Evolutionary conservation across 345 rosid genomes (phyloP).

Genomic region (Pugionium cornutum): DNA sequence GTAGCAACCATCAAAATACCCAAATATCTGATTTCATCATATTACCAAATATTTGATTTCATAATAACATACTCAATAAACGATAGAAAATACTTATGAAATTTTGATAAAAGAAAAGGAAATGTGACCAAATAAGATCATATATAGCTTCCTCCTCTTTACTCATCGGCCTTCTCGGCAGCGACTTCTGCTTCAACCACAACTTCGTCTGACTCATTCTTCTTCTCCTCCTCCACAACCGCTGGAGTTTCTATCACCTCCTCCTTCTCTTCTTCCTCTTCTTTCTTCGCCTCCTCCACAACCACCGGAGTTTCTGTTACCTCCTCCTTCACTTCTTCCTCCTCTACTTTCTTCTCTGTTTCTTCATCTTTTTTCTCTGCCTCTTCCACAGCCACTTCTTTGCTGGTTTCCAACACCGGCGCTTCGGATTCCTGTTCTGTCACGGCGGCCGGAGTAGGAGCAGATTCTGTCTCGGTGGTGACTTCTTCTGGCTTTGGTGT

Average conservation of each 20-base stretch:
- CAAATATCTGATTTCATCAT: too few relatives aligned
- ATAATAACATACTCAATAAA: too few relatives aligned
- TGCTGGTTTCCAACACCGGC: slow-evolving; percentile 24
- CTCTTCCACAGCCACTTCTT: slow-evolving; percentile 32
- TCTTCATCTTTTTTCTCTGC: slow-evolving; percentile 25
- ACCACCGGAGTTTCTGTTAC: slow-evolving; percentile 25
- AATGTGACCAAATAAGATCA: slow-evolving; percentile 27
- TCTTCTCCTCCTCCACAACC: slow-evolving; percentile 29
- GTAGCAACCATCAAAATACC: too few relatives aligned
- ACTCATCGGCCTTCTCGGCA: slow-evolving; percentile 31
- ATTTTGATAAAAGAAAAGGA: background rate
- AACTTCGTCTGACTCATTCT: slow-evolving; percentile 26
- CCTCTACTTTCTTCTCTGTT: slow-evolving; percentile 1
- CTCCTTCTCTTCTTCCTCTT: slow-evolving; percentile 8
- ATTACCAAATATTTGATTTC: too few relatives aligned
- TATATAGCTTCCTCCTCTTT: slow-evolving; percentile 11
- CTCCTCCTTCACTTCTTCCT: slow-evolving; percentile 23
- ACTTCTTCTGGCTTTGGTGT: slow-evolving; percentile 11
- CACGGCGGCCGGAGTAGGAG: slow-evolving; percentile 21
- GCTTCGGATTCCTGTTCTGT: slow-evolving; percentile 29
- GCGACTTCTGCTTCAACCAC: slow-evolving; percentile 19
- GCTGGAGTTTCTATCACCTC: slow-evolving; percentile 19
- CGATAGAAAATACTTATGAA: too few relatives aligned
- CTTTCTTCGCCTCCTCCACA: slow-evolving; percentile 28
- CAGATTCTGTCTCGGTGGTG: slow-evolving; percentile 9